Evolutionary conservation across 176 grass and related monocot genomes (phyloP).

Genomic region (Phragmites australis): DNA sequence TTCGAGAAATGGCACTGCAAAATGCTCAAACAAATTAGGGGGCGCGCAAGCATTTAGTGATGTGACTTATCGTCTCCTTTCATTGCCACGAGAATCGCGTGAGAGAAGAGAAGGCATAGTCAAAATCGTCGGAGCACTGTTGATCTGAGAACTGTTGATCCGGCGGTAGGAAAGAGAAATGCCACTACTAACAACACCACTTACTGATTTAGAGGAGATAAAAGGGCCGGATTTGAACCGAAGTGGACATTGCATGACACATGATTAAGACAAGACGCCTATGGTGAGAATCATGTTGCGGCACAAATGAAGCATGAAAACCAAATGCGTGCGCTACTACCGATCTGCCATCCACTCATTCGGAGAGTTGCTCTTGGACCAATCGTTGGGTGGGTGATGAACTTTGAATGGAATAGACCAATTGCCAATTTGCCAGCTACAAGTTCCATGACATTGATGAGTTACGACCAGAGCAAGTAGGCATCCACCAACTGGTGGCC

Average conservation of each 20-base stretch:
- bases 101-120: too few species aligned
- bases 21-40: too few species aligned
- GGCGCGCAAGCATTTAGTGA: too few species aligned
- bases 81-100: too few species aligned
- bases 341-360: too few species aligned
- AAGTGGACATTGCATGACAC: background rate
- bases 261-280: background rate
- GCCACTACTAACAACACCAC: background rate
- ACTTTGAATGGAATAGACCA: background rate
- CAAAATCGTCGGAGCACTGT: too few species aligned
- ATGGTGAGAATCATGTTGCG: background rate
- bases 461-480: background rate
- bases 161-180: too few species aligned
- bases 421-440: background rate
- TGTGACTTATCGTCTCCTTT: too few species aligned
- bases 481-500: conserved; percentile 42
- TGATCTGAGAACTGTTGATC: too few species aligned
- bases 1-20: too few species aligned
- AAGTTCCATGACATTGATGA: background rate
- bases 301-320: background rate
- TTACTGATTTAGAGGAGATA: background rate
- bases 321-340: background rate
- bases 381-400: background rate
- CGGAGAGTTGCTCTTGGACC: background rate
- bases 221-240: too few species aligned